Evolutionary conservation across 2,329 filamentous ascomycete genomes (phyloP).

Genomic region (Zymoseptoria brevis): DNA sequence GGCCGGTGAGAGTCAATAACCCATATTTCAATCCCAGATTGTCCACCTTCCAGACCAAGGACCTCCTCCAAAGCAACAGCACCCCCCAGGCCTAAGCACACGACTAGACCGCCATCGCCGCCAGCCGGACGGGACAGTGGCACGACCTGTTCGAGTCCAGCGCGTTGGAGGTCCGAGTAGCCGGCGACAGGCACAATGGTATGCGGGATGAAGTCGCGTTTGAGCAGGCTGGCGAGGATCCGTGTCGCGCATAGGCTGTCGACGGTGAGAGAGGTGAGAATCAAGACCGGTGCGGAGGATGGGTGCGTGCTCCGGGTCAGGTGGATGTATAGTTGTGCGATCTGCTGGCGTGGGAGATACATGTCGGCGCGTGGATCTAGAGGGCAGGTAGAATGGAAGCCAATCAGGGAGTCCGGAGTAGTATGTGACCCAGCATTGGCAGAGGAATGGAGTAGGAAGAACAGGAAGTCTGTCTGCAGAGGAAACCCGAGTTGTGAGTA

Average conservation of each 20-base stretch:
- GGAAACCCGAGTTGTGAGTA: too few species aligned
- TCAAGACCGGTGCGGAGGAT: constrained; percentile 80
- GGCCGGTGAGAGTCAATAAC: constrained; percentile 83
- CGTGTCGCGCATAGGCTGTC: constrained; percentile 93
- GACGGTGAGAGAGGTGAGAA: constrained; percentile 88
- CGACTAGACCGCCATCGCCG: constrained; percentile 77
- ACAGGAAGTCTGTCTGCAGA: too few species aligned
- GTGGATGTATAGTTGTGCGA: constrained; percentile 85
- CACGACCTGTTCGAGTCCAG: constrained; percentile 67
- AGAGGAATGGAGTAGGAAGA: not conserved
- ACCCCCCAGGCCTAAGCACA: constrained; percentile 88
- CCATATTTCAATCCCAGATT: constrained; percentile 90
- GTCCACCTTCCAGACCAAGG: constrained; percentile 58
- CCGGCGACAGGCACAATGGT: constrained; percentile 94
- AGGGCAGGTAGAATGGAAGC: not conserved
- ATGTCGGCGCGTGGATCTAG: constrained; percentile 43
- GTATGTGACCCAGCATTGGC: not conserved
- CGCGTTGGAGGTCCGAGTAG: constrained; percentile 78
- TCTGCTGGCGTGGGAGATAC: constrained; percentile 87
- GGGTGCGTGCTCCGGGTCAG: constrained; percentile 80
- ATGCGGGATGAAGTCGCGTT: constrained; percentile 94
- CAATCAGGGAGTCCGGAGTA: not conserved
- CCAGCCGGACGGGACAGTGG: constrained; percentile 82
- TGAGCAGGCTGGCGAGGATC: constrained; percentile 85
- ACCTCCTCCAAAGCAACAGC: constrained; percentile 78